A percentile compares a stretch with the other conserved stretches of the same genome.
Evolutionary conservation across 2,329 filamentous ascomycete genomes (phyloP).

Genomic region (Paradendryphiella salina): DNA sequence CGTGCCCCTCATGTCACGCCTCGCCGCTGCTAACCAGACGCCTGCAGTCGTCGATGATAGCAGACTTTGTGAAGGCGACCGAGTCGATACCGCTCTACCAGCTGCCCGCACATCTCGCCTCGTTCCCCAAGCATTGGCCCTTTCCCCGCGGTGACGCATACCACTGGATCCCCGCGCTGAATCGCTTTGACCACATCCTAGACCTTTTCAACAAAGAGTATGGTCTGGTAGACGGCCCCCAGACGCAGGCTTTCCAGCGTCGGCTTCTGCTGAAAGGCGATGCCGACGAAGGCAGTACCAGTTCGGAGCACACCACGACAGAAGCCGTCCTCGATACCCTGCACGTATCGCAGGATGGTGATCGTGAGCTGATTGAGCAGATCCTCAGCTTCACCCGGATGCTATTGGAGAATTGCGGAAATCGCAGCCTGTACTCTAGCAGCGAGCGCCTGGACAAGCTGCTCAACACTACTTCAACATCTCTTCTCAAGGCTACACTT

Average conservation of each 20-base stretch:
- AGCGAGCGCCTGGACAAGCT: slow-evolving; percentile 87
- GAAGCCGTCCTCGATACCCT: slow-evolving; percentile 55
- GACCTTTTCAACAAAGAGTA: slow-evolving; percentile 82
- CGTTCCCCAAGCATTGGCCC: slow-evolving; percentile 88
- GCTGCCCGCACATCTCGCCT: slow-evolving; percentile 73
- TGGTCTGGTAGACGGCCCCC: slow-evolving; percentile 76
- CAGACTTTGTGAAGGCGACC: slow-evolving; percentile 74
- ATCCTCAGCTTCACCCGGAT: slow-evolving; percentile 84
- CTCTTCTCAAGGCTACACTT: slow-evolving; percentile 75
- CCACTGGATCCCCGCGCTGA: slow-evolving; percentile 94
- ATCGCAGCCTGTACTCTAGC: slow-evolving; percentile 93
- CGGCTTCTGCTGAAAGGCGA: slow-evolving; percentile 65
- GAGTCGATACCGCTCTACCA: slow-evolving; percentile 71
- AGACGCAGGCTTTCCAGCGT: slow-evolving; percentile 73
- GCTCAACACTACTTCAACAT: slow-evolving; percentile 81
- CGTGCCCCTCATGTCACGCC: not conserved
- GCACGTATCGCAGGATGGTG: slow-evolving; percentile 73
- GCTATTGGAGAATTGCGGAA: slow-evolving; percentile 91
- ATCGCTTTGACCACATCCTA: slow-evolving; percentile 88
- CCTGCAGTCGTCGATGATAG: slow-evolving; percentile 82
- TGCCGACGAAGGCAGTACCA: slow-evolving; percentile 48
- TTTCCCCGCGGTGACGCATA: slow-evolving; percentile 95
- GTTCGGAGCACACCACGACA: slow-evolving; percentile 47
- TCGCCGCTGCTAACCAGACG: slow-evolving; percentile 10
- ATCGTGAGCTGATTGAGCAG: slow-evolving; percentile 75